phyloP scores from a whole-genome alignment of 106 monocot species.

The Posidonia australis region DNA sequence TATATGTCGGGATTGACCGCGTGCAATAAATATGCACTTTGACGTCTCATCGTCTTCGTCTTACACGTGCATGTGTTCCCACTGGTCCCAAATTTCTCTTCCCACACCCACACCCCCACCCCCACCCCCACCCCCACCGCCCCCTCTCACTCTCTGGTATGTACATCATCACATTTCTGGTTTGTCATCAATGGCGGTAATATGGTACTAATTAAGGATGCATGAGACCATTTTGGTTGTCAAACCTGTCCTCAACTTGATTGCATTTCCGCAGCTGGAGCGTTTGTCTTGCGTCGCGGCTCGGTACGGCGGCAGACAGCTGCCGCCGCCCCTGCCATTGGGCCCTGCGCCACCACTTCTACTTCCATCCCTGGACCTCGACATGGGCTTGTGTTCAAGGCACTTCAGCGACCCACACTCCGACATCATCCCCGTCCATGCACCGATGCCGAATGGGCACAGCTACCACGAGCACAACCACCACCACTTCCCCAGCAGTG shows the following conservation, averaged over 20 bases:
- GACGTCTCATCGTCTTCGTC: neutral
- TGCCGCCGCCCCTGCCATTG: slow-evolving; percentile 14
- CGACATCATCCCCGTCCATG: slow-evolving; percentile 11
- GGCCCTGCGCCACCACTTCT: slow-evolving; percentile 29
- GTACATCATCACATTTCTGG: neutral
- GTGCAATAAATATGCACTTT: slow-evolving; percentile 6
- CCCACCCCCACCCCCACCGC: too few relatives aligned
- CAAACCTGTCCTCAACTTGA: too few relatives aligned
- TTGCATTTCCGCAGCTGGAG: slow-evolving; percentile 68
- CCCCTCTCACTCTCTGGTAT: too few relatives aligned
- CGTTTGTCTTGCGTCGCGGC: slow-evolving; percentile 56
- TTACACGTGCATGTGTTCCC: slow-evolving; percentile 6
- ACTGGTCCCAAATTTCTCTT: too few relatives aligned
- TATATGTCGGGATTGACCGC: neutral
- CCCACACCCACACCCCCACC: too few relatives aligned
- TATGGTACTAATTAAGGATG: too few relatives aligned
- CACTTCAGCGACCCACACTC: slow-evolving; percentile 30
- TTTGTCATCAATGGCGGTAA: neutral
- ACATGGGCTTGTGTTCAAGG: slow-evolving; percentile 75
- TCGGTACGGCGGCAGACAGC: slow-evolving; percentile 30
- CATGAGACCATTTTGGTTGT: too few relatives aligned
- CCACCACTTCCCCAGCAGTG: neutral
- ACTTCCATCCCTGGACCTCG: slow-evolving; percentile 74
- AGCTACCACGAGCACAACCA: neutral
- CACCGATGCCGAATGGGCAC: slow-evolving; percentile 21